Base-by-base conservation (phyloP, 305 asterid genomes). In the Solanum aculeatissimum region DNA sequence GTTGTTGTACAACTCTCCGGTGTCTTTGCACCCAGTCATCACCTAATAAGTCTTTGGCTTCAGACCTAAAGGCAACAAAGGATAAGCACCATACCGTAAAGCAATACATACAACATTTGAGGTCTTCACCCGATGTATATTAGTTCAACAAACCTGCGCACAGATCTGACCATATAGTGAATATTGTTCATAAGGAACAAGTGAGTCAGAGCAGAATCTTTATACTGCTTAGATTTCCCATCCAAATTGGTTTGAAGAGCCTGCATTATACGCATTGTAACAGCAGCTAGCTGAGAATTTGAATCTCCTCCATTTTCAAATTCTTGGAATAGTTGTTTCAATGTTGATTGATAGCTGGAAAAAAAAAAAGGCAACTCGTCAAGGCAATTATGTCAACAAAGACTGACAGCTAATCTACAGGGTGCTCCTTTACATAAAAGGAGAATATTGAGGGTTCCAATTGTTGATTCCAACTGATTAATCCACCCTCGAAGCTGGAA, bases 1-100 rank as follows among this genome's bases (percentile, higher is more conserved):
- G 99, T 86, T 95, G 98, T 89, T 97, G 98, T 38, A 97, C 99
- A 83, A 93, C 85, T 90, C 99, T 93, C 79, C 99, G 92, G 86
- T 97, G 99, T 90, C 97, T 92, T 90, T 97, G 98, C 84, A 97
- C 99, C 99, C 99, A 97, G 88, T 97, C 99, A 90, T 97, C 99
- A 38, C 99, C 99, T 88, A 97, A 91, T 87, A 95, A 87, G 88
- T 97, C 98, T 87, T 97, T 97, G 78, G 99, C 99, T 92, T 97
- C 99, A 81, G 99, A 97, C 91, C 99, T 97, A 75, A 81, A 87
- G 81, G 43, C 68, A 87, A 86, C 29, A 53, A 77, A 29, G 1
- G 18, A 53, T 77, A 6, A 77, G 66, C 82, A 51, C 29, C 66
- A 0, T 18, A 10, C 14, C 27, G 5, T 27, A 75, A 45, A 49